Conservation (phyloP, 1,139 yeast genomes). For the Kurtzmaniella quercitrusa region DNA sequence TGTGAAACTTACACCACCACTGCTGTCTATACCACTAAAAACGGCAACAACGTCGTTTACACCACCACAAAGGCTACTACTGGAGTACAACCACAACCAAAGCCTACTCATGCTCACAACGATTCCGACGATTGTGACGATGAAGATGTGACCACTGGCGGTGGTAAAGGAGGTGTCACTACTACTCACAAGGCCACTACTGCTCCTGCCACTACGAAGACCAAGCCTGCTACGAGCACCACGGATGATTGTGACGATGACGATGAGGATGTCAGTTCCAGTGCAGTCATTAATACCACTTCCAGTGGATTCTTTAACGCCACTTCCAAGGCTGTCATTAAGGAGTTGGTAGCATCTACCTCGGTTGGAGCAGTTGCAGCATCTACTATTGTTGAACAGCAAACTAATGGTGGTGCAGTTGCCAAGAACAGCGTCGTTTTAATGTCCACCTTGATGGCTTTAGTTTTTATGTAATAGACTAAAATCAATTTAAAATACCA, state of each 20-base stretch:
- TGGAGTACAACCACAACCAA: background rate
- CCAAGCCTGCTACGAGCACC: background rate
- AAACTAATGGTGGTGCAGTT: slow-evolving; percentile 1
- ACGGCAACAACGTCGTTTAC: no score
- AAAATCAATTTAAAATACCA: background rate
- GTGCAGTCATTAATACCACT: slow-evolving; percentile 1
- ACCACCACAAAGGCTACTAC: background rate
- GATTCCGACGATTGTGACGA: slow-evolving; percentile 8
- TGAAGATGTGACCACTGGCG: slow-evolving; percentile 5
- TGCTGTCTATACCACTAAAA: background rate
- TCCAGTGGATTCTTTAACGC: background rate
- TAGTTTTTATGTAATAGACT: slow-evolving; percentile 1
- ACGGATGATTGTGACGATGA: no score
- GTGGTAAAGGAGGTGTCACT: slow-evolving; percentile 1
- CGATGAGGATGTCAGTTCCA: no score
- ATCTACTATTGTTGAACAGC: slow-evolving; percentile 2
- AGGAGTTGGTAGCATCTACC: background rate
- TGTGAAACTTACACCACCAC: slow-evolving; percentile 2
- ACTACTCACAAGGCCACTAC: slow-evolving; percentile 2
- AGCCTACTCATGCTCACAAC: slow-evolving; percentile 9
- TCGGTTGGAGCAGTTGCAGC: slow-evolving; percentile 4
- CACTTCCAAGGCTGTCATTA: background rate
- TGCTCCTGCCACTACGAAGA: background rate
- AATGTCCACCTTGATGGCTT: slow-evolving; percentile 3
- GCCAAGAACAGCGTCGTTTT: slow-evolving; percentile 7